Base-by-base conservation (phyloP, 257 asterid species). In the Euphrasia confusa region DNA sequence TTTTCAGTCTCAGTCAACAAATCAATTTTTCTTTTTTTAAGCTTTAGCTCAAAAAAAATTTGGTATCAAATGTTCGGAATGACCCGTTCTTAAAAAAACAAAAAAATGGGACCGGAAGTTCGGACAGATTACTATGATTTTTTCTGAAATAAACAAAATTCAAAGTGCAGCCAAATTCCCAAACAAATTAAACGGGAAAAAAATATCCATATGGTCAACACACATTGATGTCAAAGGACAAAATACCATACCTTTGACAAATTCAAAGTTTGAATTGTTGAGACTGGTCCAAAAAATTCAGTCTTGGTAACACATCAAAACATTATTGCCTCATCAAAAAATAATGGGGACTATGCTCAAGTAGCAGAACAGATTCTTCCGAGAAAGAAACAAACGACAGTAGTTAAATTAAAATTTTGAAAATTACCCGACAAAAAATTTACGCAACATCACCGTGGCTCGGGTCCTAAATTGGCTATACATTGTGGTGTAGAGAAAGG, bases 401-500 rank as follows among this genome's bases (percentile, higher is more conserved):
- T 10, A 18, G 8, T 21, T 9, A 53, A 24, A 0, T 9, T 9
- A 21, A 21, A 49, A 21, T 21, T 21, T 15, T n/a, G 17, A 48
- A 49, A 49, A 49, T 49, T 49, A 15, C 55, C 55, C 26, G 18
- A 15, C 26, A 15, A 49, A 49, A 18, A 21, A 8, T 2, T 53
- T 21, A 42, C 56, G 30, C 58, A 21, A 21, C 24, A 21, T 53
- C 58, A 5, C 3, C 14, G 58, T 28, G 33, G 9, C 58, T 24
- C 55, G 58, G 33, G 58, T 53, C 56, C 56, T 50, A 50, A 50
- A 17, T 28, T 50, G 28, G 28, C 56, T 50, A 28, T 50, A 50
- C 56, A 50, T 17, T 45, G 52, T 13, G 21, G 8, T 13, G 7
- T 11, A 45, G 9, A 2, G 3, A 14, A 7, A 15, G 5, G 13